Evolutionary conservation across 371 early-diverging fungal species (phyloP), one percentile per base, ranked within the genome.

Genomic region (Syncephalis plumigaleata): DNA sequence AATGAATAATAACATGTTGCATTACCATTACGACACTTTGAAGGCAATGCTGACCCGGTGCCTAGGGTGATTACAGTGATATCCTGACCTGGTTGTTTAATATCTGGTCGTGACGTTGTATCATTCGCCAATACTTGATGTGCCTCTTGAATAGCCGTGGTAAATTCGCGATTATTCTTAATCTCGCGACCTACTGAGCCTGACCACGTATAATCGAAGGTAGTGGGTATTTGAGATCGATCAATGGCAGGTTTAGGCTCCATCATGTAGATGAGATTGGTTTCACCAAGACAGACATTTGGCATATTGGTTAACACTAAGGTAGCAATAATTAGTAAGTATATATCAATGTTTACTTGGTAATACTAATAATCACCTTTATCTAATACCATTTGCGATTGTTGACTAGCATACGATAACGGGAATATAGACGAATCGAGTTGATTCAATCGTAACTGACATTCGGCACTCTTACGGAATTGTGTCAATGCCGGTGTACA

Each of bases 41-140:
- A 84, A 1, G 99, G 99, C 31, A 93, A 64, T 0, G 97, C 80
- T 17, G 98, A 91, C 7, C 95, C 99, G 0, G 99, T 98, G 9
- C 99, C 99, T 7, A 91, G 72, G 0, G 92, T 75, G 13, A 81
- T 72, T 15, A 84, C 49, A 5, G 66, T 57, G 2, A 75, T 62
- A 42, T 74, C 63, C 3, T 62, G 55, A 17, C 75, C 72, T 23
- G 73, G 68, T 48, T 70, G 60, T 8, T 39, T 22, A 5, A 49
- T 31, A 18, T 39, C 25, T 1, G 44, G 27, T n/a, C 53, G 40
- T 0, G 64, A 63, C 16, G 52, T 46, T 8, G 46, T 46, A 23
- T 70, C 64, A 20, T 64, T 63, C 9, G 36, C 40, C 36, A 47
- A 48, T 0, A 53, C 56, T 46, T 59, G 36, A 27, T 54, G 51